phyloP scores from a whole-genome alignment of 371 early-diverging fungal species.

The Mortierella sp. region DNA sequence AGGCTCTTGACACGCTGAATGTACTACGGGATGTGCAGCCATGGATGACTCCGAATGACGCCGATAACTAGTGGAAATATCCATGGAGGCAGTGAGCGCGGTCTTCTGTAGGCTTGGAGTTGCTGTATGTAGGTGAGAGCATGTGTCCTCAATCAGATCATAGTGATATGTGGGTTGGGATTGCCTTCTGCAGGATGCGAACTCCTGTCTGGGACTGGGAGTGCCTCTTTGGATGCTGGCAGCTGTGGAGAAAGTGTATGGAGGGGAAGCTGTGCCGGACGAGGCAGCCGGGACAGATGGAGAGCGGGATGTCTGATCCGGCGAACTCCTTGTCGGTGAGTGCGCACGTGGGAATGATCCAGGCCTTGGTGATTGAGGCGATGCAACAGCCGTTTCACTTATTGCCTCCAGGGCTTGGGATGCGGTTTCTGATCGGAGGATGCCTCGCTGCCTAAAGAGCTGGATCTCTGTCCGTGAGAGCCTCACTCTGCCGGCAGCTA shows the following conservation, averaged over 20 bases:
- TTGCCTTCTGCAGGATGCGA: constrained; percentile 8
- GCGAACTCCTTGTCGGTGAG: neutral
- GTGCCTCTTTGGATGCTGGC: neutral
- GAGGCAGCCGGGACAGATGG: neutral
- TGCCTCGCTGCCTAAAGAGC: constrained; percentile 18
- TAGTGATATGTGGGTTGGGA: constrained; percentile 7
- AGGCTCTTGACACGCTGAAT: too few species aligned
- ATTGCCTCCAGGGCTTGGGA: constrained; percentile 7
- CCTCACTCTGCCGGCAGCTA: constrained; percentile 6
- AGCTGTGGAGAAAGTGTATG: neutral
- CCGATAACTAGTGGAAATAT: constrained; percentile 7
- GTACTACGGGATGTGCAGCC: too few species aligned
- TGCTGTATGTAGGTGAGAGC: constrained; percentile 17
- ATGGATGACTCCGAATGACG: constrained; percentile 13
- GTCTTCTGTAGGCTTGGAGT: neutral
- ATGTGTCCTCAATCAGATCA: constrained; percentile 19
- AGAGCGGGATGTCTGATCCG: constrained; percentile 4
- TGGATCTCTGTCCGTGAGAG: constrained; percentile 17
- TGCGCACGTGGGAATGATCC: neutral
- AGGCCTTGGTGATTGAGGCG: too few species aligned
- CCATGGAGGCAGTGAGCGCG: neutral
- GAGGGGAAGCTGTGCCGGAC: neutral
- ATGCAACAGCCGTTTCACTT: neutral
- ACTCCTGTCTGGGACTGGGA: constrained; percentile 1
- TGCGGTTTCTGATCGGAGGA: constrained; percentile 10